These are phyloP conservation scores for Arthrinium puccinioides DNA, from an alignment of 2,329 filamentous ascomycete species.

Conservation along the genomic window DNA sequence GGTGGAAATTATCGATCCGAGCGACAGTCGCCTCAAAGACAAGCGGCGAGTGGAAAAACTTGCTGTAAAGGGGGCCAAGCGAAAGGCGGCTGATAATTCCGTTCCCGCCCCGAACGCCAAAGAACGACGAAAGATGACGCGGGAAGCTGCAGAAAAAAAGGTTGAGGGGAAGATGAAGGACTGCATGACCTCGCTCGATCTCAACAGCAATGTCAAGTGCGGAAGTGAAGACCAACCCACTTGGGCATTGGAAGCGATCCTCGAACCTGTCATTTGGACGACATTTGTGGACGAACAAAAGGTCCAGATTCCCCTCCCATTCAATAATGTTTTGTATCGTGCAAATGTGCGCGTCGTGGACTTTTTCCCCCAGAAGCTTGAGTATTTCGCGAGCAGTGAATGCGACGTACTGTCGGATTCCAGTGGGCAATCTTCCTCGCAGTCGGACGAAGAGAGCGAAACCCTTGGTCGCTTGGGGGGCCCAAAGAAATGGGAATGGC, in stretches of 20 bases:
- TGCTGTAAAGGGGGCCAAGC: conserved; percentile 13
- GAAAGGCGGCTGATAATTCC: conserved; percentile 13
- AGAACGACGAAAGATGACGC: conserved; percentile 18
- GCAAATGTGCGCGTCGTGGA: conserved; percentile 71
- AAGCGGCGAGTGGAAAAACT: conserved; percentile 55
- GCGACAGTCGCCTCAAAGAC: conserved; percentile 41
- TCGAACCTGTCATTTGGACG: conserved; percentile 33
- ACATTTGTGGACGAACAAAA: conserved; percentile 28
- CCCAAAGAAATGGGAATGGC: conserved; percentile 67
- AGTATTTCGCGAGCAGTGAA: conserved; percentile 59
- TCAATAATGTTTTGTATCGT: conserved; percentile 66
- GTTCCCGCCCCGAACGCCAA: conserved; percentile 14
- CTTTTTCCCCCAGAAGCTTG: conserved; percentile 63
- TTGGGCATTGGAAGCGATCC: conserved; percentile 30
- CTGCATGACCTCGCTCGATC: conserved; percentile 4
- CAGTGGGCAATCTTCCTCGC: conserved; percentile 23
- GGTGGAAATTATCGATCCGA: conserved; percentile 42
- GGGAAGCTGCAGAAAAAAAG: conserved; percentile 14
- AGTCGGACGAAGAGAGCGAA: conserved; percentile 19
- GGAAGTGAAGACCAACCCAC: conserved; percentile 31
- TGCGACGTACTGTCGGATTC: conserved; percentile 42
- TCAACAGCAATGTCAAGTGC: conserved; percentile 32
- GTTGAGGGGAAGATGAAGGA: not conserved
- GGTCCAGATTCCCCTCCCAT: conserved; percentile 50
- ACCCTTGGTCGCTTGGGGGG: conserved; percentile 16